Base-by-base conservation (phyloP, 2,329 filamentous ascomycete genomes). In the Colletotrichum sidae region DNA sequence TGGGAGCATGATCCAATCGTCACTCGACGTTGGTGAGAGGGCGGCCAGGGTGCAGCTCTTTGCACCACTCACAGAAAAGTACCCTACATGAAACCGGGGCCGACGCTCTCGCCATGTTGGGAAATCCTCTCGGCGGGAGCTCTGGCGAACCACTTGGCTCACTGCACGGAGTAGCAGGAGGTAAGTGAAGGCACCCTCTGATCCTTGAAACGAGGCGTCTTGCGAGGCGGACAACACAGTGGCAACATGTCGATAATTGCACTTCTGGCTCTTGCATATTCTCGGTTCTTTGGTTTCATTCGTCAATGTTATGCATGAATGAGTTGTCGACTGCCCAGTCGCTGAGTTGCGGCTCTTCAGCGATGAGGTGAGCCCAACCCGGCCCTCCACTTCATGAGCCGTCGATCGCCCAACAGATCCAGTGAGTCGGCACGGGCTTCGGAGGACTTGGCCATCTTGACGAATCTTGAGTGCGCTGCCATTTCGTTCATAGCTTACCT, bases 41-140 rank as follows among this genome's bases (percentile, higher is more conserved):
- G 12, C 45, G 6, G 25, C 47, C 11, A 44, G 25, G 25, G 13
- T 7, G 7, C n/a, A 25, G 25, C 25, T 25, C 25, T 25, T 25
- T 25, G 12, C 35, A 15, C 51, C 58, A 55, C 10, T 61, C 58
- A 55, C 17, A 11, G 44, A 2, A 50, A 61, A 61, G 51, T 50
- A 61, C 58, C 33, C 11, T 61, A 45, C 58, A 61, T 49, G 37
- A 47, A n/a, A 1, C 12, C 49, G 17, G 35, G 58, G 37, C 13
- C 38, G 9, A 42, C 33, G 8, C 15, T 33, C 34, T 47, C 41
- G 15, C 37, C 35, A 37, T 11, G 34, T 17, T 8, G n/a, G 2
- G 10, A 9, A 11, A 8, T 42, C 8, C 9, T 37, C 12, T 37
- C 38, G 49, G 50, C 44, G 57, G 3, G 25, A 25, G 25, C 25